A percentile compares a stretch with the other conserved stretches of the same genome.
These are phyloP conservation scores for Conticribra weissflogii DNA, from an alignment of 108 stramenopile genomes.

Conservation along the genomic window DNA sequence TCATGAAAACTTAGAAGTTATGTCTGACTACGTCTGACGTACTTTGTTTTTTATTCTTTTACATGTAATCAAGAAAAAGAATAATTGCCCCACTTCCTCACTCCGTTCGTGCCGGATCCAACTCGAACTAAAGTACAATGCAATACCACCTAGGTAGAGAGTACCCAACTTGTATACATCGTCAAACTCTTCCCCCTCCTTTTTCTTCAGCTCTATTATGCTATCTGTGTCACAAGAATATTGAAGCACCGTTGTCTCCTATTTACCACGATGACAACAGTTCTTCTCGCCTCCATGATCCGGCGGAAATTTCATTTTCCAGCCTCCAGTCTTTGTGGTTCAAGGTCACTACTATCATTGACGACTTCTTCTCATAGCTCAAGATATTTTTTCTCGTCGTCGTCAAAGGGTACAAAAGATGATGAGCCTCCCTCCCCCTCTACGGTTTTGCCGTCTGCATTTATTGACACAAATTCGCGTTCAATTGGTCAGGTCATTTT, in stretches of 20 bases:
- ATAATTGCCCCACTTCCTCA: background rate
- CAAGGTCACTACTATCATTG: slow-evolving; percentile 8
- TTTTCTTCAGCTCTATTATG: slow-evolving; percentile 11
- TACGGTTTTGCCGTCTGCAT: background rate
- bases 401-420: background rate
- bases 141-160: background rate
- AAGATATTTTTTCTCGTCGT: slow-evolving; percentile 2
- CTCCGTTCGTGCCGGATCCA: background rate
- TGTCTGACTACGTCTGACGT: no score
- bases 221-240: no score
- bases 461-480: slow-evolving; percentile 42
- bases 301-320: background rate
- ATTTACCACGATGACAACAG: no score
- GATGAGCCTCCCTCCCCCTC: background rate
- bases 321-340: background rate
- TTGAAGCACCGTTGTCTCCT: no score
- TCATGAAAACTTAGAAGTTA: no score
- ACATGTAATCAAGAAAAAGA: no score
- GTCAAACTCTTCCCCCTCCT: background rate
- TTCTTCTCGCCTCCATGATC: no score
- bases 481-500: slow-evolving; percentile 85
- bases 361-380: background rate
- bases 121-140: background rate
- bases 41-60: no score
- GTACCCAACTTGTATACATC: background rate